Evolutionary conservation across 768 basidiomycete species (phyloP), one percentile per base, ranked within the genome.

Genomic region (Lactarius indigo): DNA sequence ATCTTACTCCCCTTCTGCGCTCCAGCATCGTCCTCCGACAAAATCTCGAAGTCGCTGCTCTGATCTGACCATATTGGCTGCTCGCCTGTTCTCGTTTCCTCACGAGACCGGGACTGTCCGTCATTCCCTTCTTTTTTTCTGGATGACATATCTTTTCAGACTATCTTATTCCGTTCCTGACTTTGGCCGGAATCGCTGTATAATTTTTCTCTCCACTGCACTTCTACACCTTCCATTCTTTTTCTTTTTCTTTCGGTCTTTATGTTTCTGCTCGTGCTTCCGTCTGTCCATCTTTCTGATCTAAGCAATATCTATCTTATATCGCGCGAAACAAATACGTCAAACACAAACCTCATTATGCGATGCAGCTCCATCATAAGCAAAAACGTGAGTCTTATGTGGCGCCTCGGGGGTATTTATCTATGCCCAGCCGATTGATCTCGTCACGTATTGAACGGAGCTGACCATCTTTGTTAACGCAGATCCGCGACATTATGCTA

Each of bases 11-110:
- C 66, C 39, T 44, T 72, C 74, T 70, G 73, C 71, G 72, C 68
- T 73, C 74, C 80, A 90, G 88, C 81, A 88, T 88, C 74, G 82
- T 87, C 73, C 82, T 91, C 68, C 87, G 88, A 73, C 77, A 80
- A 64, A 87, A 84, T 74, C 85, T 91, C 69, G 81, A 85, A 75
- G 80, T 80, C 69, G 87, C 88, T 65, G 87, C 87, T 68, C 78
- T 89, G 73, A 85, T 89, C 74, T 89, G 78, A 80, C 52, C 63
- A 44, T 54, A n/a, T 31, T 52, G n/a, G 47, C 64, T 57, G 33
- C 66, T 44, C 23, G 28, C 47, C 47, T 68, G 44, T 41, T 47
- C 50, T 59, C 68, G 65, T 66, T 66, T 66, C 41, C 44, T 52
- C 66, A 63, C 54, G 63, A 64, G 57, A 23, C 35, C 31, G 39